Evolutionary conservation across 192 early-diverging fungal genomes (phyloP), one percentile per base, ranked within the genome.

Genomic region (Backusella westeae): DNA sequence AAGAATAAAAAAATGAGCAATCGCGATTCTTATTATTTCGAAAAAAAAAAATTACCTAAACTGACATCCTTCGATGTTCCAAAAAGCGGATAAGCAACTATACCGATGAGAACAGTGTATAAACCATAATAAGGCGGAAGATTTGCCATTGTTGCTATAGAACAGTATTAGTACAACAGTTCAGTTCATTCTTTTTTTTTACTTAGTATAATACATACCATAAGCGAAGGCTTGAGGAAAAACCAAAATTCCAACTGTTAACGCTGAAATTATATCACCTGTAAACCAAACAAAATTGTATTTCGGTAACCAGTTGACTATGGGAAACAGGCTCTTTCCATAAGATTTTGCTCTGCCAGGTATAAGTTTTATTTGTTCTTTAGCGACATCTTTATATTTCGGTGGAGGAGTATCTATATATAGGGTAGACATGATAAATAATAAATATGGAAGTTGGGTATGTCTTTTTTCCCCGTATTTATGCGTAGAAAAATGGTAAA

Each of bases 151-250:
- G 91, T 93, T 14, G 94, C 79, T 80, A 63, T 21, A 71, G 8
- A 35, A 14, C 6, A 29, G n/a, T 35, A 63, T 29, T 49, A 49
- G 26, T n/a, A 46, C 7, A 35, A 34, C 36, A 3, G 21, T 21
- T 52, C 34, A 35, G 9, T 35, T 21, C 4, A 23, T 53, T 4
- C n/a, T 73, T 8, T n/a, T 23, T 2, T 26, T 63, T 14, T 10
- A 9, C 17, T 26, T 29, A 10, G 29, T 26, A 29, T 73, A 9
- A 6, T 32, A 68, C 38, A 8, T 76, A 80, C 79, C 87, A 74
- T 94, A 91, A 32, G 93, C 90, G 85, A 91, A 85, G 38, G 85
- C 85, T 77, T 94, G 92, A 17, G 93, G 94, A 49, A 95, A 84
- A 38, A 93, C 90, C 23, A 95, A 84, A 1, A 91, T 81, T 7